phyloP scores from a whole-genome alignment of 148 eudicot species.

The Talinum fruticosum region DNA sequence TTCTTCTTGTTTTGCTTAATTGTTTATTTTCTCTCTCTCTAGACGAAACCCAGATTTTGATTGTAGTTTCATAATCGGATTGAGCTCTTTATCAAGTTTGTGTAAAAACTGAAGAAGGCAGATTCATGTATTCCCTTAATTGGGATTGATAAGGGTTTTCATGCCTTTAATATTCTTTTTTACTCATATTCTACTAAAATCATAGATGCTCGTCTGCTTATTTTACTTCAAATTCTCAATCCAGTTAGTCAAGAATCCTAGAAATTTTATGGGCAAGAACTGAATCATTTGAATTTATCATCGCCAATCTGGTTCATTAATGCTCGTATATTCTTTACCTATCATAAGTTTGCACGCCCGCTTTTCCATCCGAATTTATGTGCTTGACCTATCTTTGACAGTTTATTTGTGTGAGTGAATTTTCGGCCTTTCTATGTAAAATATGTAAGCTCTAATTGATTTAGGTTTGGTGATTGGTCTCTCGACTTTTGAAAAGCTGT shows the following conservation, averaged over 20 bases:
- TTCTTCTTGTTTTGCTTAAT: conserved; percentile 5
- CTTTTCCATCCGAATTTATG: not conserved
- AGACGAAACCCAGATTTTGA: not conserved
- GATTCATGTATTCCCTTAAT: not conserved
- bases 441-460: not conserved
- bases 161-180: not conserved
- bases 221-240: conserved; percentile 8
- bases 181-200: conserved; percentile 5
- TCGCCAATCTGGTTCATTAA: not conserved
- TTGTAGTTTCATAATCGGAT: not conserved
- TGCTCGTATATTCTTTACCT: not conserved
- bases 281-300: not conserved
- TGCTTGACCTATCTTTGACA: not conserved
- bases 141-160: conserved; percentile 16
- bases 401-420: not conserved
- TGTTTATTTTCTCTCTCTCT: not conserved
- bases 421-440: not conserved
- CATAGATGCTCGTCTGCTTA: not conserved
- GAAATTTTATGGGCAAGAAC: conserved; percentile 1
- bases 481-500: conserved; percentile 61
- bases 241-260: not conserved
- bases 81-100: not conserved
- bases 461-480: conserved; percentile 11
- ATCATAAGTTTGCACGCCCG: conserved; percentile 5
- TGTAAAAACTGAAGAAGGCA: not conserved